Evolutionary conservation across 1,139 yeast species (phyloP), one percentile per base, ranked within the genome.

Genomic region (Diutina neorugosa): DNA sequence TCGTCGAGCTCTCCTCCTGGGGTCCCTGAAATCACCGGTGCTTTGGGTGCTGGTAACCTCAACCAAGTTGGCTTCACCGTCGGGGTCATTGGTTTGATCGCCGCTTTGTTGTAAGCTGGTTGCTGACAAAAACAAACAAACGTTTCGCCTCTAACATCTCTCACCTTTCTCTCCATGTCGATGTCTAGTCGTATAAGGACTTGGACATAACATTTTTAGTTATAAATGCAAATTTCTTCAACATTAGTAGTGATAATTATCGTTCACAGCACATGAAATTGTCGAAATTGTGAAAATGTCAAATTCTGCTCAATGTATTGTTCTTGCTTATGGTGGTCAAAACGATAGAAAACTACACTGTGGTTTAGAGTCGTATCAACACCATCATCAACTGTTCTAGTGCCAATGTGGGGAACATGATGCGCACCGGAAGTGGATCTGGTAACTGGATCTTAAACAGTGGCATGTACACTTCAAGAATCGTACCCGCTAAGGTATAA

Each of bases 71-170:
- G 40, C n/a, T 27, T 18, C 40, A 27, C 34, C 19, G 40, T 18
- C 7, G 50, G 37, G 25, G 27, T 18, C 50, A 18, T 18, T 34
- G 50, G 23, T 18, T 44, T 44, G 48, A 19, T 46, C 21, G 50
- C 40, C 16, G 50, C 50, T 8, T 46, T 46, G 50, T 46, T 46
- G 50, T 46, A 46, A 46, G 48, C 34, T 5, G 25, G 5, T 25
- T 44, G 12, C 3, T 14, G n/a, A n/a, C 25, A 9, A 4, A 3
- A 23, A 20, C 34, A 20, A 25, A 44, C 25, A 44, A 25, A 21
- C 20, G 2, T 4, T 43, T 43, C 48, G 25, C n/a, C 48, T 44
- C 48, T 16, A 40, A 40, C 20, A 40, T 40, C 43, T 40, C 43
- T 40, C 18, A 40, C 43, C 1, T 9, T 40, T 40, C 16, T 16